Base-by-base conservation (phyloP, 108 stramenopile genomes). In the Aurantiochytrium sp. region DNA sequence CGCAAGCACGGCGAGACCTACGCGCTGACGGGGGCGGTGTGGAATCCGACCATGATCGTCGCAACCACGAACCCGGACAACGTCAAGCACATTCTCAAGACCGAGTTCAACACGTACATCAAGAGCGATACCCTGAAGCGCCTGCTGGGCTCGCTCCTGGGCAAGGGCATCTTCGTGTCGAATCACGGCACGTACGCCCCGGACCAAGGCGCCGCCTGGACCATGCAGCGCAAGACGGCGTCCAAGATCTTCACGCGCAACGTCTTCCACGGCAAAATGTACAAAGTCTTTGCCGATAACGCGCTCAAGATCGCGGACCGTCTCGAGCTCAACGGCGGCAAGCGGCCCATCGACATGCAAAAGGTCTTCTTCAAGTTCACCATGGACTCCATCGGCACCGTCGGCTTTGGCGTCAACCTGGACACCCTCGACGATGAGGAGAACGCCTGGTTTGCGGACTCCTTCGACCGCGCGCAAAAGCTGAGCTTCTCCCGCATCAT, bases 371-470 rank as follows among this genome's bases (percentile, higher is more conserved):
- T 69, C 54, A 24, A 85, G 2, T 87, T 93, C 34, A 88, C 91
- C 48, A 53, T 93, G 19, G 93, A 93, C 50, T 88, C 88, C 27
- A 88, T 93, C 86, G 91, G 86, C n/a, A 73, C 88, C 31, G 90
- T 94, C 68, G 92, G 87, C 31, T 94, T 94, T 90, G 93, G 93
- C 86, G 55, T 86, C 21, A 48, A 91, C 37, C 39, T 94, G 24
- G 65, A 89, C 41, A 36, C 73, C n/a, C 45, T 92, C 45, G 39
- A 50, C n/a, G 37, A 41, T n/a, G 88, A 91, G 52, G 52, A 86
- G n/a, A 69, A 48, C 27, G 52, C 42, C 30, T 36, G 68, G 30
- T 93, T 93, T 39, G 90, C 89, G 1, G 42, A 68, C n/a, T 91
- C 92, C 32, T 93, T 93, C 68, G 91, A 92, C 54, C 53, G 88